Conservation (phyloP, 495 filamentous ascomycete species). For the Margaritispora aquatica region DNA sequence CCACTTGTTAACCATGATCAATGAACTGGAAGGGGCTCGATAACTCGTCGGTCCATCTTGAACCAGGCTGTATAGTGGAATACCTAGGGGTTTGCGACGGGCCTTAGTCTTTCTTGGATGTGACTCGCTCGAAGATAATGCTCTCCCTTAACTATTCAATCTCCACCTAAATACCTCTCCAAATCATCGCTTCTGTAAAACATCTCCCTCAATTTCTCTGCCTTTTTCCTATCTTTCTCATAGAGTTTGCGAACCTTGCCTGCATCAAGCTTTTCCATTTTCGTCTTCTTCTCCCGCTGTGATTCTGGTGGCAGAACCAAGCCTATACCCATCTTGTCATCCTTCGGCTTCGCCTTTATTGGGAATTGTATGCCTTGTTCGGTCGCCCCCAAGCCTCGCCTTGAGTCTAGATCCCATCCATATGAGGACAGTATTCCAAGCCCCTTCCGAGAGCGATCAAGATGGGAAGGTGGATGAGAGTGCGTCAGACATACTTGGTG, state of each 20-base stretch:
- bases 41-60: no score
- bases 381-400: slow-evolving; percentile 61
- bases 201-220: slow-evolving; percentile 55
- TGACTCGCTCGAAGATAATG: no score
- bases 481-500: slow-evolving; percentile 79
- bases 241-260: slow-evolving; percentile 59
- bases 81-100: no score
- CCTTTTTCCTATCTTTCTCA: slow-evolving; percentile 52
- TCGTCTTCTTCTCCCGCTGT: slow-evolving; percentile 38
- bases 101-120: no score
- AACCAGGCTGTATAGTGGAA: no score
- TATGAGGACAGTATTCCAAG: slow-evolving; percentile 67
- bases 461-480: slow-evolving; percentile 75
- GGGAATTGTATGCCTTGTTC: slow-evolving; percentile 73
- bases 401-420: slow-evolving; percentile 83
- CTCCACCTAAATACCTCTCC: slow-evolving; percentile 60
- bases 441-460: slow-evolving; percentile 74
- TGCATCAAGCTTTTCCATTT: slow-evolving; percentile 58
- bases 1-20: no score
- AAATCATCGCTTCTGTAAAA: slow-evolving; percentile 67
- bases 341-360: slow-evolving; percentile 65
- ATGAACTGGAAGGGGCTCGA: no score
- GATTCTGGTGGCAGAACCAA: slow-evolving; percentile 32
- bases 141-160: slow-evolving; percentile 1
- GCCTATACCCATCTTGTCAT: slow-evolving; percentile 70